Percentiles rank a stretch among this genome's conserved stretches.
phyloP scores from a whole-genome alignment of 805 yeast species.

The Spathaspora sp. region DNA sequence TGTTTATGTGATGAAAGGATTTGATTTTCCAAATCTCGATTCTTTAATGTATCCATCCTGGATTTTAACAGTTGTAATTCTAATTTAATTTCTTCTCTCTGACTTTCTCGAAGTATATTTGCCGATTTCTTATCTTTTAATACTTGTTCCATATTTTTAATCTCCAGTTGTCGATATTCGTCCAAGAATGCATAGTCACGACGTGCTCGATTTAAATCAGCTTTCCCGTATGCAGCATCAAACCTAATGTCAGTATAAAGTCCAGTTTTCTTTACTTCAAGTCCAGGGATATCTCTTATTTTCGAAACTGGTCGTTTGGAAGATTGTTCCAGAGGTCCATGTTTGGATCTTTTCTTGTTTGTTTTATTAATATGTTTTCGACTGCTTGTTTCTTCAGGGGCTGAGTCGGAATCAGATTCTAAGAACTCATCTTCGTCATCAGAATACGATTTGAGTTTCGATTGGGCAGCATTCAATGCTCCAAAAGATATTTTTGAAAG shows the following conservation, averaged over 20 bases:
- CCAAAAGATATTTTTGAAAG: constrained; percentile 59
- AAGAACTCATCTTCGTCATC: neutral
- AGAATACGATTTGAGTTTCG: constrained; percentile 24
- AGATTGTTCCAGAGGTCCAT: constrained; percentile 83
- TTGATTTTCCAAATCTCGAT: constrained; percentile 69
- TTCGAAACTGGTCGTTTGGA: constrained; percentile 67
- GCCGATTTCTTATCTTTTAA: constrained; percentile 51
- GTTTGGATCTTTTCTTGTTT: constrained; percentile 52
- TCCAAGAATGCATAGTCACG: constrained; percentile 82
- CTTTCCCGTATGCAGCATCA: constrained; percentile 84
- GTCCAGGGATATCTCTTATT: constrained; percentile 73
- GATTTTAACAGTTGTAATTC: constrained; percentile 63
- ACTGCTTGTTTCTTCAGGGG: constrained; percentile 33
- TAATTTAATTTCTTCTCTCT: constrained; percentile 51
- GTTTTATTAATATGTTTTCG: neutral
- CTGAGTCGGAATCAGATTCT: constrained; percentile 13
- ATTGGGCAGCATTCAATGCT: constrained; percentile 58
- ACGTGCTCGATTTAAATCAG: constrained; percentile 64
- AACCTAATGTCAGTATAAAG: constrained; percentile 82
- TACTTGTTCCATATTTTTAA: constrained; percentile 52
- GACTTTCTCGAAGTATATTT: constrained; percentile 39
- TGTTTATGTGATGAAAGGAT: constrained; percentile 59
- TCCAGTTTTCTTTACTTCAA: constrained; percentile 36
- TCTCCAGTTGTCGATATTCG: constrained; percentile 76
- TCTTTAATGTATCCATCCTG: constrained; percentile 62